Evolutionary conservation across 306 rosid species (phyloP).

Genomic region (Pyrus bretschneideri): DNA sequence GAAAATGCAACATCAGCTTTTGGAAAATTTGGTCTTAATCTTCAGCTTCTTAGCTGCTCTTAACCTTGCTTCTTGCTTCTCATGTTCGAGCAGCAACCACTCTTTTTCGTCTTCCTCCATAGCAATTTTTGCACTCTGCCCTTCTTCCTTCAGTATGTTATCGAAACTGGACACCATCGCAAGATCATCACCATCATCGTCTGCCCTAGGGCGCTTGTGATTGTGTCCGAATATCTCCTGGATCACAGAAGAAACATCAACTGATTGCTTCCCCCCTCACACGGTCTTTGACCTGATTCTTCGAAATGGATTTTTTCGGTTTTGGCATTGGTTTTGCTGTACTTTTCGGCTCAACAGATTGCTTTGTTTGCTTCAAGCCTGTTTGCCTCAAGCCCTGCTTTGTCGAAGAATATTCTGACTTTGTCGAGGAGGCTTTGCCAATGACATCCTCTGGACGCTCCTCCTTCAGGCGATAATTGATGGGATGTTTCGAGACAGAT

Average conservation of each 20-base stretch:
- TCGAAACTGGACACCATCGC: background rate
- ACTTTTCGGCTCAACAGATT: background rate
- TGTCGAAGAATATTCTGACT: background rate
- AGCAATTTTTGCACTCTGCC: background rate
- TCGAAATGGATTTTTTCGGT: background rate
- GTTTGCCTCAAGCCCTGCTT: background rate
- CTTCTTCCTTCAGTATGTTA: background rate
- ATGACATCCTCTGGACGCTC: background rate
- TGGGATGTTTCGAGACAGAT: background rate
- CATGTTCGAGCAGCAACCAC: background rate
- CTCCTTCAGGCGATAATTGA: background rate
- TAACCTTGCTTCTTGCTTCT: background rate
- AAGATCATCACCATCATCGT: background rate
- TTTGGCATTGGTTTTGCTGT: background rate
- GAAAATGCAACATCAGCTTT: background rate
- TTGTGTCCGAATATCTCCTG: background rate
- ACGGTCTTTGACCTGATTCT: background rate
- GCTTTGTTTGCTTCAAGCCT: background rate
- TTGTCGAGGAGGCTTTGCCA: background rate
- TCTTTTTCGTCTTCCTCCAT: slow-evolving; percentile 2
- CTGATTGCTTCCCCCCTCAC: background rate
- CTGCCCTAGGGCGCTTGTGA: background rate
- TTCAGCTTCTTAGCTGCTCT: slow-evolving; percentile 1
- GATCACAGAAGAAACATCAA: background rate
- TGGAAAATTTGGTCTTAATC: background rate